Evolutionary conservation across 257 asterid species (phyloP).

Genomic region (Nemophila menziesii): DNA sequence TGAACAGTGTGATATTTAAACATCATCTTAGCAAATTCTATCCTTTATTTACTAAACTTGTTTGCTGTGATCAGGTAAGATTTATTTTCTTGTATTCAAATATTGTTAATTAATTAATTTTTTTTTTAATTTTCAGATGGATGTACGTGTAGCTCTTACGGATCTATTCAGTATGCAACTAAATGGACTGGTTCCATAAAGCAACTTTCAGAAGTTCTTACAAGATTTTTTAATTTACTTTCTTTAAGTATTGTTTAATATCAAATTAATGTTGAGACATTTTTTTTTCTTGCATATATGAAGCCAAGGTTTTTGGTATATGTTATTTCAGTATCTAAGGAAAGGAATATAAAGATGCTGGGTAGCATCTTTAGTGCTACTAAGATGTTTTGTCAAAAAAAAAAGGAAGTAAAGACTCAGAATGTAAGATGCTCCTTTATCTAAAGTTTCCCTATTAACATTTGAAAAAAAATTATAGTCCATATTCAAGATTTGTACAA

Average conservation of each 20-base stretch:
- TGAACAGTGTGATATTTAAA: constrained; percentile 68
- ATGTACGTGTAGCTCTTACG: constrained; percentile 79
- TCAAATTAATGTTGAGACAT: no score
- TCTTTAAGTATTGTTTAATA: neutral
- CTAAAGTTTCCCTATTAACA: no score
- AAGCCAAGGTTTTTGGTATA: no score
- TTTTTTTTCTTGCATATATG: no score
- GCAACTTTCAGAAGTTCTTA: neutral
- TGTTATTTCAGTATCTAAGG: no score
- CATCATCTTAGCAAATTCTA: constrained; percentile 77
- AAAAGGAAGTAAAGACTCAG: no score
- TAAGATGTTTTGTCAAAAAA: no score
- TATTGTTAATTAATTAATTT: neutral
- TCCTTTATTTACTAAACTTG: constrained; percentile 86
- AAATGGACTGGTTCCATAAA: constrained; percentile 31
- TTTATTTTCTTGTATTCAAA: neutral
- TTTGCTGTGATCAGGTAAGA: constrained; percentile 91
- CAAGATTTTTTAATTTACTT: neutral
- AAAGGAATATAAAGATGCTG: no score
- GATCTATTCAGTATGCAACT: constrained; percentile 73
- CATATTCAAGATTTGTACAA: no score
- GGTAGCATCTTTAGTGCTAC: no score
- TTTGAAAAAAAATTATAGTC: no score
- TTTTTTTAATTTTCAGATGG: constrained; percentile 84
- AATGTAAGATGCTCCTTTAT: no score